These are phyloP conservation scores for Selaginella tamariscina DNA, from an alignment of 75 land plant genomes.

Conservation along the genomic window DNA sequence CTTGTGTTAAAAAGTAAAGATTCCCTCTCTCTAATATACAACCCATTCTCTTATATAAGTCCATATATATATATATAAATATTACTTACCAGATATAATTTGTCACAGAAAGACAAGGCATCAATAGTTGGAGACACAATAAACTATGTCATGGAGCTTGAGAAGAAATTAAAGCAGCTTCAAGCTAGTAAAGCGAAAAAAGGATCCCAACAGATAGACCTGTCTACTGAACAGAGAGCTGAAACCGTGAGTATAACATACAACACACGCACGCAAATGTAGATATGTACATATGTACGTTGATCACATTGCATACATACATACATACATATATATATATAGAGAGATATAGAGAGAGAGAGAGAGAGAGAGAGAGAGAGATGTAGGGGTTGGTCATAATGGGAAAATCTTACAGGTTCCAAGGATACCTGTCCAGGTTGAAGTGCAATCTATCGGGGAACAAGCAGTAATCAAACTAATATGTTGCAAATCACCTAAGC, in stretches of 20 bases:
- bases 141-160: constrained; percentile 34
- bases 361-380: too few species aligned
- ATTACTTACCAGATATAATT: not conserved
- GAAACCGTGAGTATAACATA: not conserved
- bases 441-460: constrained; percentile 25
- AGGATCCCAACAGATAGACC: not conserved
- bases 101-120: constrained; percentile 38
- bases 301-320: too few species aligned
- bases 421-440: constrained; percentile 17
- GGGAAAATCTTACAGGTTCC: not conserved
- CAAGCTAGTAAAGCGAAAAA: constrained; percentile 25
- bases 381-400: not conserved
- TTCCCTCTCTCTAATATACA: too few species aligned
- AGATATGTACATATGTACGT: not conserved
- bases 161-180: constrained; percentile 33
- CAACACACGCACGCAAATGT: not conserved
- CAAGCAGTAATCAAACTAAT: constrained; percentile 32
- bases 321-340: too few species aligned
- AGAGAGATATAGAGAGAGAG: too few species aligned
- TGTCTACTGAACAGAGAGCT: not conserved
- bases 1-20: too few species aligned
- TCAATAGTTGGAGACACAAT: constrained; percentile 41
- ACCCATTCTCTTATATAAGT: too few species aligned
- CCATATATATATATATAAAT: not conserved
- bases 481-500: constrained; percentile 14